phyloP scores from a whole-genome alignment of 2,329 filamentous ascomycete genomes.

The Aspergillus thermomutatus region DNA sequence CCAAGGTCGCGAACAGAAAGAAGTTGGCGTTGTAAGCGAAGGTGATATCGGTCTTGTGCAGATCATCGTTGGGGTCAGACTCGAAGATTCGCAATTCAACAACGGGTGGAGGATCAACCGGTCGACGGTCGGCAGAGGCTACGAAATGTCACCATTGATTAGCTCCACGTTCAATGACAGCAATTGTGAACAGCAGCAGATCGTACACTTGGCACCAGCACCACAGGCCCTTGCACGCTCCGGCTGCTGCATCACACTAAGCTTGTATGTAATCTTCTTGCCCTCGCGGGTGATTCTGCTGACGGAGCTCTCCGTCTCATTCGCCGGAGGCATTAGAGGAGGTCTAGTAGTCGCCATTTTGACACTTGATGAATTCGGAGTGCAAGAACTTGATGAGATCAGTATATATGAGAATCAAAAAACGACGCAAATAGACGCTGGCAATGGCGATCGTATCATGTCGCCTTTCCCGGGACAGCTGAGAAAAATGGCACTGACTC shows the following conservation, averaged over 20 bases:
- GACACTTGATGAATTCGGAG: neutral
- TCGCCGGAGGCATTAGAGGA: conserved; percentile 40
- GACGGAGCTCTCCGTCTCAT: conserved; percentile 54
- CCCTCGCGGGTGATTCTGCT: conserved; percentile 68
- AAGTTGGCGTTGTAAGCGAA: conserved; percentile 95
- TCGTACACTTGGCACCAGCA: conserved; percentile 84
- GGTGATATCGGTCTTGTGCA: conserved; percentile 68
- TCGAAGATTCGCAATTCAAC: conserved; percentile 86
- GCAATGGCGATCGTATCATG: neutral
- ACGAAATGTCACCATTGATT: conserved; percentile 13
- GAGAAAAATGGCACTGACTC: neutral
- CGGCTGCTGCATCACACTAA: conserved; percentile 89
- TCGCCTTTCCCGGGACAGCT: neutral
- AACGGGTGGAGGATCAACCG: conserved; percentile 91
- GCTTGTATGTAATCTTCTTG: conserved; percentile 72
- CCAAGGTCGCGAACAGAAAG: conserved; percentile 91
- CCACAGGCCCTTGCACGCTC: conserved; percentile 93
- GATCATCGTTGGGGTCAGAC: conserved; percentile 52
- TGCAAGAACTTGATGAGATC: neutral
- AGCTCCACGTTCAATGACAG: conserved; percentile 5
- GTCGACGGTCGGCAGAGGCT: conserved; percentile 84
- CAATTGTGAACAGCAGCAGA: neutral
- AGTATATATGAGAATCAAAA: neutral
- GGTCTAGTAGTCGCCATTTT: conserved; percentile 43
- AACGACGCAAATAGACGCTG: neutral